Evolutionary conservation across 1,284 basidiomycete species (phyloP), one percentile per base, ranked within the genome.

Genomic region (Porodaedalea pini): DNA sequence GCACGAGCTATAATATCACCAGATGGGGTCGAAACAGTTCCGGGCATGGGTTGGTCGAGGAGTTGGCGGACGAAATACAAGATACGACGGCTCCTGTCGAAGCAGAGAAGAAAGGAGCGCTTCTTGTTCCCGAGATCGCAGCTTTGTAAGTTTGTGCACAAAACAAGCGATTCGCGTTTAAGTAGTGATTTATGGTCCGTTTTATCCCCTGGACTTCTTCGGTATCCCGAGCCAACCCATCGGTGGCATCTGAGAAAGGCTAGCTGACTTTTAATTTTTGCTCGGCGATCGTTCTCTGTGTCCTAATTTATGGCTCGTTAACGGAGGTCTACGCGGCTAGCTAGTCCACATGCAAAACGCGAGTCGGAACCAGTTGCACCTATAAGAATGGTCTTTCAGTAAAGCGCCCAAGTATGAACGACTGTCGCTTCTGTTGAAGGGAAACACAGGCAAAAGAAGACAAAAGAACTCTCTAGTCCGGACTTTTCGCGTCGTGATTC

Each of bases 61-160:
- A 39, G 48, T n/a, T 31, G 50, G 13, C 25, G 54, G 32, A 23
- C 36, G 25, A 48, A 37, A 17, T 39, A 37, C 31, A 37, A 48
- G 45, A 19, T 19, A 15, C 23, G 40, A 15, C n/a, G 25, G 34
- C 13, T 23, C 4, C 4, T 8, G 29, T 40, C 19, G 48, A 44
- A 50, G 27, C 17, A 44, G 25, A 19, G 40, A 43, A 47, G 50
- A 27, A 48, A 19, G 56, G 17, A 36, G 44, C 27, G 39, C 39
- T 37, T 48, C 47, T 49, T 31, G 51, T 53, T 45, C 37, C 23
- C 48, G 53, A 54, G 44, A 50, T 55, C 39, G 44, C 39, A 48
- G 37, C 47, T 59, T 59, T 55, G 58, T 55, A 47, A 55, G 31
- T 55, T 55, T 21, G 25, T 23, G 47, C 52, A 50, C 21, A 40